Conservation (phyloP, 192 early-diverging fungal genomes). For the Paraglomus brasilianum region DNA sequence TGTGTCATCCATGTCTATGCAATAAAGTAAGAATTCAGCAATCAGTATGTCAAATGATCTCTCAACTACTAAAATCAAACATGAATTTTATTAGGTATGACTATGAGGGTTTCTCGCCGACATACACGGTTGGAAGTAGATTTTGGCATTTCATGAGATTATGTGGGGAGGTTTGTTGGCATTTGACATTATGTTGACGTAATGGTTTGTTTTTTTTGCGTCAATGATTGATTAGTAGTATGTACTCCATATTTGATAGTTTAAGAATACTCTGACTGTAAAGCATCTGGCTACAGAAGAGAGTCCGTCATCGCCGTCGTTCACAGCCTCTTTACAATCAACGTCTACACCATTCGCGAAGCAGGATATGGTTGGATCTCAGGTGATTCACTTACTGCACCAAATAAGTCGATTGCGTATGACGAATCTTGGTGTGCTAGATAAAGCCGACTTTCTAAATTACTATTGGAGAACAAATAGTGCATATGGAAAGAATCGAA, state of each 20-base stretch:
- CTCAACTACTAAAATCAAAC: constrained; percentile 38
- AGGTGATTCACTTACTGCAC: constrained; percentile 54
- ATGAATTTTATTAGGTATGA: constrained; percentile 56
- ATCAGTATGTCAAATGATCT: constrained; percentile 13
- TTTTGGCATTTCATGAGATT: constrained; percentile 53
- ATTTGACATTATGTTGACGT: too few species aligned
- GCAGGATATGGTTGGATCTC: constrained; percentile 57
- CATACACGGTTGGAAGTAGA: constrained; percentile 60
- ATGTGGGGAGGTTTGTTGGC: constrained; percentile 52
- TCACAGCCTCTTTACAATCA: constrained; percentile 30
- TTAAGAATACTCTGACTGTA: constrained; percentile 52
- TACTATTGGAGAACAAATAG: constrained; percentile 46
- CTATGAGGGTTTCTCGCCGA: constrained; percentile 60
- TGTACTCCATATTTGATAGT: constrained; percentile 36
- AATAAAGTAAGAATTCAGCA: constrained; percentile 48
- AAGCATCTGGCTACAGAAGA: constrained; percentile 49
- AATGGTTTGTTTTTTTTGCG: constrained; percentile 24
- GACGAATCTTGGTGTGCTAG: constrained; percentile 59
- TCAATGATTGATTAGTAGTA: constrained; percentile 20
- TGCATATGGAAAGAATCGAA: constrained; percentile 18
- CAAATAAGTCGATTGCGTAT: constrained; percentile 67
- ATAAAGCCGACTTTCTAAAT: constrained; percentile 76
- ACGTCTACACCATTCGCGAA: constrained; percentile 33
- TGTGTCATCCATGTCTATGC: constrained; percentile 58
- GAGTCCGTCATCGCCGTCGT: constrained; percentile 43